Evolutionary conservation across 2,329 filamentous ascomycete species (phyloP), one percentile per base, ranked within the genome.

Genomic region (Talaromyces piceae): DNA sequence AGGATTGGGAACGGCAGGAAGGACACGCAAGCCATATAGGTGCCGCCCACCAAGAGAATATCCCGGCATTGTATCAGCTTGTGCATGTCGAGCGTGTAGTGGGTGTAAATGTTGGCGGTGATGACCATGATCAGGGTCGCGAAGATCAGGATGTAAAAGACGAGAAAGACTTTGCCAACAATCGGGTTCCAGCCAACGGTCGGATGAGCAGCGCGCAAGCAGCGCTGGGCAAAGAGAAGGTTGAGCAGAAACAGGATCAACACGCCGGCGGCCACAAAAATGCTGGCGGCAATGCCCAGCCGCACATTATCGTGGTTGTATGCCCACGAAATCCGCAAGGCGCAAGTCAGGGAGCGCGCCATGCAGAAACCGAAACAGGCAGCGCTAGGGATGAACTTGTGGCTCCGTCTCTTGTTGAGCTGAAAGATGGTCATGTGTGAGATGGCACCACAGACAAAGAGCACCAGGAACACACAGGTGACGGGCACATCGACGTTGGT

Each of bases 181-280:
- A 68, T 59, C 22, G 69, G 73, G 55, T 79, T 76, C 87, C 88
- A 91, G 52, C 87, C 88, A 27, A 88, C 64, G 2, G 66, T 63
- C 0, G 88, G 87, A 61, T 91, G 86, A 43, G 81, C 79, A 4
- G 86, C 85, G 49, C 89, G 79, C 16, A 93, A 67, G 23, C 95
- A 76, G 43, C 89, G 82, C 67, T 89, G 87, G 0, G 84, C 71
- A 63, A 91, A 87, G 61, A 93, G 71, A 39, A 94, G 70, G 69
- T 95, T 93, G 67, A 89, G 73, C 60, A 91, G 70, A 67, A 87
- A 91, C 23, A 94, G 72, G 6, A 94, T 67, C 28, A 94, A 65
- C 13, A 90, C 82, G 39, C 88, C 88, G 0, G 86, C 83, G 41
- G 83, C 80, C 52, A 88, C 80, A 59, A 93, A 83, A 61, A 93